A percentile compares a stretch with the other conserved stretches of the same genome.
These are phyloP conservation scores for Sporothrix pallida DNA, from an alignment of 2,329 filamentous ascomycete genomes.

Conservation along the genomic window DNA sequence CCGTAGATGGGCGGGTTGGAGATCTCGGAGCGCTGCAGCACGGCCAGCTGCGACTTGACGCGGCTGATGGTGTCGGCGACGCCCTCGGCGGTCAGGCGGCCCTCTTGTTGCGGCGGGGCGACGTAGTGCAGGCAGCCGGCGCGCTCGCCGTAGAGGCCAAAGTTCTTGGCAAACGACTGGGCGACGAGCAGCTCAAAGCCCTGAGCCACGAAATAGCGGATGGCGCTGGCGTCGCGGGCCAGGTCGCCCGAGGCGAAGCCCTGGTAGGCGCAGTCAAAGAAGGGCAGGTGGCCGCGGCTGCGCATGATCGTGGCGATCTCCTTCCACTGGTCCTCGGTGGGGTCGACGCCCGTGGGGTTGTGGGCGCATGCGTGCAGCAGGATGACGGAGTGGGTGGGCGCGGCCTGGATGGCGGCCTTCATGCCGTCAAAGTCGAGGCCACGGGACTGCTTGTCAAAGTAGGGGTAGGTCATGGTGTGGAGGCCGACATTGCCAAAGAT, in stretches of 20 bases:
- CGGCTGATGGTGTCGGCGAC: constrained; percentile 60
- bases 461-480: constrained; percentile 82
- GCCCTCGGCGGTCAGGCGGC: constrained; percentile 55
- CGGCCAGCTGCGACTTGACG: constrained; percentile 85
- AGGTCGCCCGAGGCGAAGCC: constrained; percentile 95
- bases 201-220: constrained; percentile 91
- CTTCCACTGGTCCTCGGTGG: constrained; percentile 92
- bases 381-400: constrained; percentile 81
- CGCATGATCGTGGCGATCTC: constrained; percentile 80
- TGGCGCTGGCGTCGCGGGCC: constrained; percentile 82
- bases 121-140: constrained; percentile 97
- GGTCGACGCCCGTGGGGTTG: constrained; percentile 97
- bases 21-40: constrained; percentile 96
- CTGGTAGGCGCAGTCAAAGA: constrained; percentile 98
- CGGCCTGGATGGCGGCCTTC: constrained; percentile 70
- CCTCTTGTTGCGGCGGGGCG: constrained; percentile 64
- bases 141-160: constrained; percentile 95
- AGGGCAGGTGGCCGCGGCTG: constrained; percentile 86
- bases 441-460: constrained; percentile 88
- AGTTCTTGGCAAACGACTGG: constrained; percentile 98
- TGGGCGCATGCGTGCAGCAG: constrained; percentile 95
- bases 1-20: constrained; percentile 96
- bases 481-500: constrained; percentile 93
- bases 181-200: constrained; percentile 88
- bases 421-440: constrained; percentile 93